A percentile compares a stretch with the other conserved stretches of the same genome.
phyloP scores from a whole-genome alignment of 73 alveolate genomes.

The Effrenium voratum region DNA sequence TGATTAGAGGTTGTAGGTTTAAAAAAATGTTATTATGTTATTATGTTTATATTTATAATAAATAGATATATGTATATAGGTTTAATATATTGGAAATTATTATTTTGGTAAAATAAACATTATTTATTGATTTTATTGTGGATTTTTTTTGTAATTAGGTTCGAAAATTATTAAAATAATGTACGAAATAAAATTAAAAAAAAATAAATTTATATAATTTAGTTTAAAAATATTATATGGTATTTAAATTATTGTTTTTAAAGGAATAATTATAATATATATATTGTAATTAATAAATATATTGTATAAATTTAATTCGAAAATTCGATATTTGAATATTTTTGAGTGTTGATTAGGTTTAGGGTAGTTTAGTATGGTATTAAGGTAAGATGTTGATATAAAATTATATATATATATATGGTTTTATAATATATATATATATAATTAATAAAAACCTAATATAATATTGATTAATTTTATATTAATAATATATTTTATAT shows the following conservation, averaged over 20 bases:
- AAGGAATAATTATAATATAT: not conserved
- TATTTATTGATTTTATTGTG: too few relatives aligned
- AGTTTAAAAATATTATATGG: not conserved
- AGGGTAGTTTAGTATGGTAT: not conserved
- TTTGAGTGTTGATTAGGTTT: not conserved
- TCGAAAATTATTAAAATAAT: too few relatives aligned
- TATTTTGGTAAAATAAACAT: too few relatives aligned
- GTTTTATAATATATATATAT: not conserved
- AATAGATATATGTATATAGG: too few relatives aligned
- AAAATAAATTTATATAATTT: not conserved
- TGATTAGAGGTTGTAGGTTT: too few relatives aligned
- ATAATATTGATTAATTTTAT: not conserved
- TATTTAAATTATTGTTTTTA: not conserved
- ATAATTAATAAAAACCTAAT: not conserved
- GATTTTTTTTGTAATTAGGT: too few relatives aligned
- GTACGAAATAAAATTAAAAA: too few relatives aligned
- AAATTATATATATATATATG: not conserved
- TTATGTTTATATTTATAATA: too few relatives aligned
- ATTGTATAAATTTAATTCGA: not conserved
- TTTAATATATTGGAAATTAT: too few relatives aligned
- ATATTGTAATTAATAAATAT: not conserved
- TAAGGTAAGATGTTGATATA: not conserved
- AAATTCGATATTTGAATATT: too few relatives aligned
- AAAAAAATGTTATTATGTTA: too few relatives aligned
- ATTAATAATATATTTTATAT: not conserved